Evolutionary conservation across 2,329 filamentous ascomycete genomes (phyloP).

Genomic region (Fusarium vanettenii): DNA sequence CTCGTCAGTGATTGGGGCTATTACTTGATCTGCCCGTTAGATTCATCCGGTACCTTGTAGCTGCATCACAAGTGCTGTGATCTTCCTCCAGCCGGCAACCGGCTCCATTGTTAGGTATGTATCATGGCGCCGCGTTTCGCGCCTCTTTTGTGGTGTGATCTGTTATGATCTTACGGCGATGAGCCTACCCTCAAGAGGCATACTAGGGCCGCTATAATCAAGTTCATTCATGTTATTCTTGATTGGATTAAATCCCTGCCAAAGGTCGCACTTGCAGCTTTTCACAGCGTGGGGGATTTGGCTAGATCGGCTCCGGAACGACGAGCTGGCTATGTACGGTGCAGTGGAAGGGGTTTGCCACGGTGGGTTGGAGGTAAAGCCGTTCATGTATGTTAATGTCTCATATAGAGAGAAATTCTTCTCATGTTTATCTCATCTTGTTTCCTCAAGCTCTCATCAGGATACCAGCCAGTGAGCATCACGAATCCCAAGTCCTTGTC

Average conservation of each 20-base stretch:
- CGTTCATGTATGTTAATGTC: background rate
- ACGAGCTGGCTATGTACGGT: background rate
- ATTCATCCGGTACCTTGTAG: background rate
- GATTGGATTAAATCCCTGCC: background rate
- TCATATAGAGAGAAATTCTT: background rate
- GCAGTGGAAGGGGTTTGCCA: background rate
- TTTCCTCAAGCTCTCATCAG: background rate
- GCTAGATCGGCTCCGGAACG: background rate
- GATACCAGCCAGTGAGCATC: background rate
- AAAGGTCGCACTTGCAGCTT: background rate
- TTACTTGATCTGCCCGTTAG: background rate
- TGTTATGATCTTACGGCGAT: background rate
- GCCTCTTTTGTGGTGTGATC: background rate
- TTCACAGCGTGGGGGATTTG: background rate
- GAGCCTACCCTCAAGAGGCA: background rate
- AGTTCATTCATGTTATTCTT: background rate
- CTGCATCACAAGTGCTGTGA: background rate
- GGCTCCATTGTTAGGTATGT: background rate
- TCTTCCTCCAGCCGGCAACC: background rate
- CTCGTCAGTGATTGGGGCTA: background rate
- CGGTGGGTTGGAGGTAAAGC: background rate
- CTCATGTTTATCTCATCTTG: background rate
- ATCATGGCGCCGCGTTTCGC: background rate
- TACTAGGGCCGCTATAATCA: background rate
- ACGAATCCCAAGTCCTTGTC: background rate